phyloP scores from a whole-genome alignment of 345 rosid genomes.

The Anastatica hierochuntica region DNA sequence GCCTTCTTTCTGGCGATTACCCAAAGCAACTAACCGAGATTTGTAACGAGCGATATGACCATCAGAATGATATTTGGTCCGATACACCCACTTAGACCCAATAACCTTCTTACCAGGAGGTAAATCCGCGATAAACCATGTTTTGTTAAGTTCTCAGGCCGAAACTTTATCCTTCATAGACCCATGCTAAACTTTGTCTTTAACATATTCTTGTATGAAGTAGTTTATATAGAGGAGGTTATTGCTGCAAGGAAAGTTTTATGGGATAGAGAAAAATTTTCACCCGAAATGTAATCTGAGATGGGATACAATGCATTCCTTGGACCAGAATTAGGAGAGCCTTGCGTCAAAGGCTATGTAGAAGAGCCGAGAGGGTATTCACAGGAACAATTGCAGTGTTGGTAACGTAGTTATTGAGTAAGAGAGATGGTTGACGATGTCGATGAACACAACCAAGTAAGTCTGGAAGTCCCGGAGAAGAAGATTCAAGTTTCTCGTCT shows the following conservation, averaged over 20 bases:
- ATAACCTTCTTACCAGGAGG: neutral
- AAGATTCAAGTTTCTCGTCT: too few species aligned
- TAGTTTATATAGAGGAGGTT: too few species aligned
- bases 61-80: too few species aligned
- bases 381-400: too few species aligned
- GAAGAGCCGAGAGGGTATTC: too few species aligned
- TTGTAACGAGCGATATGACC: too few species aligned
- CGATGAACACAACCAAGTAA: neutral
- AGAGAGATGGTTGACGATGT: neutral
- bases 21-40: too few species aligned
- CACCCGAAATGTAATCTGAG: neutral
- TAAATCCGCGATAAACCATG: neutral
- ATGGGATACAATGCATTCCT: neutral
- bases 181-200: neutral
- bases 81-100: neutral
- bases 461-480: too few species aligned
- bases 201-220: neutral
- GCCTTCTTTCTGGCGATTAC: too few species aligned
- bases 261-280: too few species aligned
- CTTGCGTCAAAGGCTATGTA: too few species aligned
- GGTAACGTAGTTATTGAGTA: neutral
- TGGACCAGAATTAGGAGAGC: neutral
- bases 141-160: neutral
- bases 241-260: neutral
- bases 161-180: neutral